Conservation (phyloP, 2,329 filamentous ascomycete species). For the Chrysosporium keratinophilum region DNA sequence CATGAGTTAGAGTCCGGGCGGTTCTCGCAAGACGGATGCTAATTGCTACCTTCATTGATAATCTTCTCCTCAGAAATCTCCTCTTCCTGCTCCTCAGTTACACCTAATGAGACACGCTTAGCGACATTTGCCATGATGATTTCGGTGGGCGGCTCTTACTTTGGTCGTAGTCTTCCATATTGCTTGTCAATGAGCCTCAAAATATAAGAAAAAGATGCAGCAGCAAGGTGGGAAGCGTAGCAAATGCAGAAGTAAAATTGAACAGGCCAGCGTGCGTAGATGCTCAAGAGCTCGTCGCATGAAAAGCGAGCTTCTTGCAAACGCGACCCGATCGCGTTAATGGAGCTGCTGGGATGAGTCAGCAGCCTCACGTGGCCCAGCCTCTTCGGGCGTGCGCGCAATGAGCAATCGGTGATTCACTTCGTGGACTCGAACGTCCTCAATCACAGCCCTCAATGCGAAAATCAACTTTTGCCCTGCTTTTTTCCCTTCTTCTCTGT, state of each 20-base stretch:
- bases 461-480: constrained; percentile 11
- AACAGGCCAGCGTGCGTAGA: neutral
- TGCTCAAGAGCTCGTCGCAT: neutral
- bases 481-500: constrained; percentile 11
- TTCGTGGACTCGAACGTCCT: no score
- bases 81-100: constrained; percentile 49
- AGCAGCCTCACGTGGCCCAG: neutral
- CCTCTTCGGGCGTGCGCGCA: no score
- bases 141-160: neutral
- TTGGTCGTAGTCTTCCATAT: constrained; percentile 9
- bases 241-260: neutral
- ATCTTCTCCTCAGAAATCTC: constrained; percentile 73
- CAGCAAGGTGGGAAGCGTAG: neutral
- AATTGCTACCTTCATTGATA: constrained; percentile 69
- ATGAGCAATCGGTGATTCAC: no score
- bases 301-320: neutral
- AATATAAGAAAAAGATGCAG: neutral
- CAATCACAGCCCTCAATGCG: constrained; percentile 13
- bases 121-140: neutral
- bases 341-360: neutral
- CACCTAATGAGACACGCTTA: neutral
- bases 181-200: neutral
- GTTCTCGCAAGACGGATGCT: neutral
- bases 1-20: neutral
- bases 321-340: constrained; percentile 1